A percentile compares a stretch with the other conserved stretches of the same genome.
Conservation (phyloP, 2,329 filamentous ascomycete genomes). For the Penicillium rolfsii region DNA sequence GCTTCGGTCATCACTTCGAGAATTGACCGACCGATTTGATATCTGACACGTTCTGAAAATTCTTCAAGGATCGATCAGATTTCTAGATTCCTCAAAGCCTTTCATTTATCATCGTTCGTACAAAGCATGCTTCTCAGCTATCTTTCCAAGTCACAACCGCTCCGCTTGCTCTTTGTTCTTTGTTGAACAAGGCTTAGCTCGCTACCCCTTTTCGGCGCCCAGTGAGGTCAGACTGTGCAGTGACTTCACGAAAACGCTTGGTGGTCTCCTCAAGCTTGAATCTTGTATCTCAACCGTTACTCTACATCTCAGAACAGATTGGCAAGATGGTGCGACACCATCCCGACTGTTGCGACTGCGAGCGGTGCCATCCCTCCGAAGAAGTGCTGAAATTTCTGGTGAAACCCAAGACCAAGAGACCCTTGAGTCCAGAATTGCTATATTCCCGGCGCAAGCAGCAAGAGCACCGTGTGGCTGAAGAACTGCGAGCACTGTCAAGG, state of each 20-base stretch:
- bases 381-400: not conserved
- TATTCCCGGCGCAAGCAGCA: conserved; percentile 1
- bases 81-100: not conserved
- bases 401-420: not conserved
- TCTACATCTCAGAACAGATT: not conserved
- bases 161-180: not conserved
- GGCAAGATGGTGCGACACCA: not conserved
- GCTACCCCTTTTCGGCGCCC: not conserved
- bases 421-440: not conserved
- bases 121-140: not conserved
- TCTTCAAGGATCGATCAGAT: not conserved
- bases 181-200: not conserved
- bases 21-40: not conserved
- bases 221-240: not conserved
- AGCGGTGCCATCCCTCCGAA: not conserved
- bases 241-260: not conserved
- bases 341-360: not conserved
- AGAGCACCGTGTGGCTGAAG: not conserved
- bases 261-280: not conserved
- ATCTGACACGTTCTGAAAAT: not conserved
- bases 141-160: not conserved
- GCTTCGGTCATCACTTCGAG: not conserved
- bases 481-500: not conserved
- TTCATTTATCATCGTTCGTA: not conserved
- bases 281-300: not conserved